These are phyloP conservation scores for Arabis hirsuta DNA, from an alignment of 345 rosid genomes.

Conservation along the genomic window DNA sequence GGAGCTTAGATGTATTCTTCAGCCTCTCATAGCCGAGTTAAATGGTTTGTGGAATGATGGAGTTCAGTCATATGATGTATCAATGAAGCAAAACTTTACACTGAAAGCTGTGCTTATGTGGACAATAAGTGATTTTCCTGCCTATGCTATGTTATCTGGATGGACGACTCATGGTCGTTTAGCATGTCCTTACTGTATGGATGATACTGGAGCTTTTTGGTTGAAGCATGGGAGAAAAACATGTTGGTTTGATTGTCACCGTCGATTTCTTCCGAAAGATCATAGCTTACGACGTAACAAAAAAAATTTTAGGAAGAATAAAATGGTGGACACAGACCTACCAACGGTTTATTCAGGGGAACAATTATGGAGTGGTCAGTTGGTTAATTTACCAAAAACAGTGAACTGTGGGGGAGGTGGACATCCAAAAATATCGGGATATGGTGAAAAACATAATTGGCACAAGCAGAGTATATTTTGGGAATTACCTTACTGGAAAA, in stretches of 20 bases:
- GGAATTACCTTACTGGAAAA: too few relatives aligned
- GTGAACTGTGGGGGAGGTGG: too few relatives aligned
- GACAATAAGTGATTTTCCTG: constrained; percentile 11
- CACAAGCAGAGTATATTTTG: too few relatives aligned
- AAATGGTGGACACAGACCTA: too few relatives aligned
- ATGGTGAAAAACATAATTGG: too few relatives aligned
- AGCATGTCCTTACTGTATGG: constrained; percentile 24
- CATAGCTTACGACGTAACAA: constrained; percentile 2
- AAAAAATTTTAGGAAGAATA: background rate
- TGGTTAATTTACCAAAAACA: too few relatives aligned
- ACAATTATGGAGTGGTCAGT: too few relatives aligned
- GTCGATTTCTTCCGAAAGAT: background rate
- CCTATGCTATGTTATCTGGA: constrained; percentile 7
- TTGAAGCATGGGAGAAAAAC: background rate
- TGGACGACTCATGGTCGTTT: constrained; percentile 22
- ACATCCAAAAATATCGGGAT: too few relatives aligned
- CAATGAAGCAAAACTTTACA: background rate
- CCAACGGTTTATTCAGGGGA: too few relatives aligned
- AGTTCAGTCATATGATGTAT: background rate
- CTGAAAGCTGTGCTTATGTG: background rate
- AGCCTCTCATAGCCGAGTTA: background rate
- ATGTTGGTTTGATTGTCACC: constrained; percentile 2
- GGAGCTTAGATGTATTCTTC: background rate
- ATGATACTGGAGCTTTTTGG: background rate
- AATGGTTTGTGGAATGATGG: constrained; percentile 1